These are phyloP conservation scores for Psilocybe azurescens DNA, from an alignment of 768 basidiomycete genomes.

Conservation along the genomic window DNA sequence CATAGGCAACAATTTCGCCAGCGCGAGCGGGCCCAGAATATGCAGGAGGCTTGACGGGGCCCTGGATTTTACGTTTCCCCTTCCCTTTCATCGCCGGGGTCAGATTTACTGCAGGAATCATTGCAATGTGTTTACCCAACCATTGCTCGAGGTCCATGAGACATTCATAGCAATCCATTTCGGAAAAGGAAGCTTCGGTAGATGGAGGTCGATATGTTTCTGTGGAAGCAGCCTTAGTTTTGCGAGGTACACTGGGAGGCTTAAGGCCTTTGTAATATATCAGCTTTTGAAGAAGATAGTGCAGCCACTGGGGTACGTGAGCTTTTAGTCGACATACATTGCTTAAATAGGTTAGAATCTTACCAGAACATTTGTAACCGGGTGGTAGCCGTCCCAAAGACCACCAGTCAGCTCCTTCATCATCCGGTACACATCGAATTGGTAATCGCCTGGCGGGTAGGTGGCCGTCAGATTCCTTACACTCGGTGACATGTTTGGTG, in stretches of 20 bases:
- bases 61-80: slow-evolving; percentile 37
- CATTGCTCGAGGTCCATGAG: slow-evolving; percentile 69
- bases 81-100: slow-evolving; percentile 38
- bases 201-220: slow-evolving; percentile 17
- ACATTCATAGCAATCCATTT: slow-evolving; percentile 72
- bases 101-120: slow-evolving; percentile 31
- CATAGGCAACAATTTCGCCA: slow-evolving; percentile 66
- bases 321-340: background rate
- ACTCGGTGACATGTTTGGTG: background rate
- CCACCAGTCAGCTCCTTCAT: slow-evolving; percentile 70
- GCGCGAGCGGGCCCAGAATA: slow-evolving; percentile 49
- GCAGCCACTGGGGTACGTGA: slow-evolving; percentile 73
- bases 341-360: slow-evolving; percentile 23
- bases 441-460: slow-evolving; percentile 73
- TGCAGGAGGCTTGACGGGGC: slow-evolving; percentile 23
- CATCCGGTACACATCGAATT: slow-evolving; percentile 93
- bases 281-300: slow-evolving; percentile 80
- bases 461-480: background rate
- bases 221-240: slow-evolving; percentile 33
- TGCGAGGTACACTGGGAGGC: slow-evolving; percentile 50
- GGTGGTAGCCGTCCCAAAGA: slow-evolving; percentile 79
- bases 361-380: slow-evolving; percentile 92
- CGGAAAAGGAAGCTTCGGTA: slow-evolving; percentile 50
- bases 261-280: slow-evolving; percentile 72
- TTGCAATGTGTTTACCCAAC: slow-evolving; percentile 52